Conservation (phyloP, 768 basidiomycete genomes). For the Lentinula aciculospora region DNA sequence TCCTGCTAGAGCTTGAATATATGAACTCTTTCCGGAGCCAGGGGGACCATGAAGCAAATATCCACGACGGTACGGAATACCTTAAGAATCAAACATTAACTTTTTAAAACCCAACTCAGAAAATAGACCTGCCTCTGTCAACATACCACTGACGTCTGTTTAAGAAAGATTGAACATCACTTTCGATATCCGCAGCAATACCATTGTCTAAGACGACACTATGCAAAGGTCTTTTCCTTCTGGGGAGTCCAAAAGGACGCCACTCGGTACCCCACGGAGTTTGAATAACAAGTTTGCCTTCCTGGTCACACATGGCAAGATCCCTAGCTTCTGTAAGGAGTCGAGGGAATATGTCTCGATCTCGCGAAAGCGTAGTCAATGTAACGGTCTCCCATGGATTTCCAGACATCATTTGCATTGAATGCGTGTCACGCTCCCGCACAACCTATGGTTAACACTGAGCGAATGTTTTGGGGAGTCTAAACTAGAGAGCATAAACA, state of each 20-base stretch:
- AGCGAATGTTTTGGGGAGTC: not conserved
- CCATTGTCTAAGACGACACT: slow-evolving; percentile 87
- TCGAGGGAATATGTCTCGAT: slow-evolving; percentile 72
- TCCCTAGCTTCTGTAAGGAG: slow-evolving; percentile 88
- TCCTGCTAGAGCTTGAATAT: slow-evolving; percentile 95
- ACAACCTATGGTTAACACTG: slow-evolving; percentile 59
- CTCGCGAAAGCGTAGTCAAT: slow-evolving; percentile 86
- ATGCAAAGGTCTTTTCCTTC: slow-evolving; percentile 76
- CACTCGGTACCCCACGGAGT: slow-evolving; percentile 97
- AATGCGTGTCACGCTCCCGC: slow-evolving; percentile 89
- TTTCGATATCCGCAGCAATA: slow-evolving; percentile 77
- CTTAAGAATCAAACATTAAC: slow-evolving; percentile 30
- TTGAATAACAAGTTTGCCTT: slow-evolving; percentile 93
- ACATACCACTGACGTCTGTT: slow-evolving; percentile 90
- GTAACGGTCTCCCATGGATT: slow-evolving; percentile 97
- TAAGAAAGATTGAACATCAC: slow-evolving; percentile 79
- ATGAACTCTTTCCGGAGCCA: slow-evolving; percentile 97
- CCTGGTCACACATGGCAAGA: slow-evolving; percentile 77
- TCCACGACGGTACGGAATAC: slow-evolving; percentile 94
- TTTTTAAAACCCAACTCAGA: not conserved
- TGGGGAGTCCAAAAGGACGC: slow-evolving; percentile 91
- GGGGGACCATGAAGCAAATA: slow-evolving; percentile 95
- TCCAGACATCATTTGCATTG: slow-evolving; percentile 88
- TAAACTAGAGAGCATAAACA: not conserved
- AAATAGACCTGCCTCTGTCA: slow-evolving; percentile 67